Conservation (phyloP, 1,284 basidiomycete genomes). For the Ustilago esculenta region DNA sequence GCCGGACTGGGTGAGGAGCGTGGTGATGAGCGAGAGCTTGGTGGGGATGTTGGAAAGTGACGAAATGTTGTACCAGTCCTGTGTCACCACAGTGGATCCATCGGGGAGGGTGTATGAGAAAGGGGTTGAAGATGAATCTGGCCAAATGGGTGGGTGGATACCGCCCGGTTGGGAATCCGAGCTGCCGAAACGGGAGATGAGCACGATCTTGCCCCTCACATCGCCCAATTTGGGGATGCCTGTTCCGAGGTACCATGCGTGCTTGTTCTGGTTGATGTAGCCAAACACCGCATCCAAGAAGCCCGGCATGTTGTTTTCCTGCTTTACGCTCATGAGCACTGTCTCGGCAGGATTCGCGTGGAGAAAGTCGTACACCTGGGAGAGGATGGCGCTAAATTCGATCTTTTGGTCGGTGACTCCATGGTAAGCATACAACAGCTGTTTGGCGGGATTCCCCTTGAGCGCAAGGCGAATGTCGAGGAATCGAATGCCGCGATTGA, state of each 20-base stretch:
- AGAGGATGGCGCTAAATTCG: constrained; percentile 41
- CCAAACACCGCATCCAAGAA: constrained; percentile 31
- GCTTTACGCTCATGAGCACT: constrained; percentile 50
- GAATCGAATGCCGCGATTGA: constrained; percentile 49
- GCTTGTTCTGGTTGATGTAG: constrained; percentile 25
- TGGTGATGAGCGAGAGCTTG: constrained; percentile 37
- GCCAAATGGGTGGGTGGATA: constrained; percentile 57
- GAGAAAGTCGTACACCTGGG: constrained; percentile 41
- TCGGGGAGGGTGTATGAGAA: constrained; percentile 39
- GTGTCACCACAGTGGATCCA: constrained; percentile 22
- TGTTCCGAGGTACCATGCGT: constrained; percentile 34
- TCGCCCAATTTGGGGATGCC: constrained; percentile 41
- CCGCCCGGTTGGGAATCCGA: constrained; percentile 43
- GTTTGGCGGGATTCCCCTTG: constrained; percentile 23
- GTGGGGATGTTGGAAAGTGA: constrained; percentile 24
- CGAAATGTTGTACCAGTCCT: constrained; percentile 55
- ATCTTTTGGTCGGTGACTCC: constrained; percentile 49
- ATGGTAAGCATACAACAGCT: constrained; percentile 53
- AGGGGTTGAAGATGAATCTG: constrained; percentile 19
- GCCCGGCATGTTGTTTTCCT: constrained; percentile 36
- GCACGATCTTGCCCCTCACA: constrained; percentile 44
- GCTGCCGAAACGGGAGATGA: constrained; percentile 45
- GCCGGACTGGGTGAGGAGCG: constrained; percentile 21
- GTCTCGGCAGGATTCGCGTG: constrained; percentile 28
- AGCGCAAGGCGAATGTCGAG: constrained; percentile 52